Base-by-base conservation (phyloP, 2,329 filamentous ascomycete genomes). In the Fusarium poae region DNA sequence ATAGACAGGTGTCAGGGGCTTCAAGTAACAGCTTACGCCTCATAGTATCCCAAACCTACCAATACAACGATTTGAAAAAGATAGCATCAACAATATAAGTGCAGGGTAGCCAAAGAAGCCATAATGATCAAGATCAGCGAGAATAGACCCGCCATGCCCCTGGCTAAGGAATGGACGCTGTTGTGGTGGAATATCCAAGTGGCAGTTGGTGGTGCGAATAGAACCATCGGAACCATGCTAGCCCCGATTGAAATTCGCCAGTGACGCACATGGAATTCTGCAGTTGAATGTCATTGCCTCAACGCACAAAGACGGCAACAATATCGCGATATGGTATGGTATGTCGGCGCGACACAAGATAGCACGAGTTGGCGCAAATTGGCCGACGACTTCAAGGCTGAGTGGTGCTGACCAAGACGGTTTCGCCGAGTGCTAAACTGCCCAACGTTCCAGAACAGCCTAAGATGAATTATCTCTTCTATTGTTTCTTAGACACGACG, bases 391-490 rank as follows among this genome's bases (percentile, higher is more conserved):
- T 66, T 62, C 48, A 67, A 39, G 50, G 53, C 42, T 64, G 53
- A 44, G 50, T 45, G 34, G 50, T 63, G 61, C 61, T 67, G 66
- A 58, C 65, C 65, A 53, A 62, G 62, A 50, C 57, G 50, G 66
- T 65, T 68, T 62, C 54, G 50, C 56, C 56, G 66, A 54, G 40
- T 61, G 37, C 62, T 58, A 56, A 50, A 52, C 62, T 40, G 43
- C 25, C 66, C 48, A 43, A 40, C 44, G 67, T 69, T 69, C 67
- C 67, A 69, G 67, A 69, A 69, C 66, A 70, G 62, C 53, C 66
- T 40, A 65, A 53, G 61, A 39, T 49, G 37, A 44, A 29, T 60
- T 51, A 45, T 51, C 39, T 67, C 43, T 55, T 43, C 40, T 25
- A 56, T 52, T 52, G 32, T 42, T 32, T 51, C 59, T 42, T 20